Conservation (phyloP, 352 stramenopile species). For the Globisporangium nodosum region DNA sequence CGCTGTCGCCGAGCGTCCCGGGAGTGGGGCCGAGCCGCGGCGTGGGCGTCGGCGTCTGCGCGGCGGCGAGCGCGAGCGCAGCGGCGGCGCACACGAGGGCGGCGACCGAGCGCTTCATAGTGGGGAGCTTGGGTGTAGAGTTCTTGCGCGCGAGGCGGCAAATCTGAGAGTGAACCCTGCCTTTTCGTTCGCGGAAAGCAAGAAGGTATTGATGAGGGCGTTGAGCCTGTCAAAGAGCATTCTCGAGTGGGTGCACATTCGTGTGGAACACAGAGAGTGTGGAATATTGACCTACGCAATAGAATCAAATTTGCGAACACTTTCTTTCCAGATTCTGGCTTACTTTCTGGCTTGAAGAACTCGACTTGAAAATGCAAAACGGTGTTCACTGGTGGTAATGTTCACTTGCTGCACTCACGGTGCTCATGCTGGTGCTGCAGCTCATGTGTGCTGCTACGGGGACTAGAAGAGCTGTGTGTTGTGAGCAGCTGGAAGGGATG, state of each 20-base stretch:
- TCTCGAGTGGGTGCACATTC: not conserved
- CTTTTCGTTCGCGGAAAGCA: not conserved
- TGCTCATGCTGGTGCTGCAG: too few species aligned
- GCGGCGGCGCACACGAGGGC: not conserved
- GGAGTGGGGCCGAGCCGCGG: constrained; percentile 1
- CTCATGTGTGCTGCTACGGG: too few species aligned
- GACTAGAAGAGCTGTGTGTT: too few species aligned
- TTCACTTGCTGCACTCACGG: too few species aligned
- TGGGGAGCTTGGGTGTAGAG: not conserved
- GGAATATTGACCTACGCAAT: not conserved
- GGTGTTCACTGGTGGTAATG: too few species aligned
- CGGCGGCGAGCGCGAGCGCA: constrained; percentile 3
- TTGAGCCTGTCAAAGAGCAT: not conserved
- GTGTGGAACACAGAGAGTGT: not conserved
- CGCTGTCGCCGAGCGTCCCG: constrained; percentile 13
- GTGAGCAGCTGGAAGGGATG: too few species aligned
- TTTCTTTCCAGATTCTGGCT: too few species aligned
- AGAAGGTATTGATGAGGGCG: not conserved
- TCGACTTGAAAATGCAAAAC: too few species aligned
- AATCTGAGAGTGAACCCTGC: not conserved
- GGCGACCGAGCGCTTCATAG: constrained; percentile 10
- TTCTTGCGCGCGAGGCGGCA: not conserved
- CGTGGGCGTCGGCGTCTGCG: constrained; percentile 4
- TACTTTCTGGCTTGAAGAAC: too few species aligned
- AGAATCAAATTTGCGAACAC: too few species aligned